phyloP scores from a whole-genome alignment of 2,329 filamentous ascomycete species.

The Meredithiella fracta region DNA sequence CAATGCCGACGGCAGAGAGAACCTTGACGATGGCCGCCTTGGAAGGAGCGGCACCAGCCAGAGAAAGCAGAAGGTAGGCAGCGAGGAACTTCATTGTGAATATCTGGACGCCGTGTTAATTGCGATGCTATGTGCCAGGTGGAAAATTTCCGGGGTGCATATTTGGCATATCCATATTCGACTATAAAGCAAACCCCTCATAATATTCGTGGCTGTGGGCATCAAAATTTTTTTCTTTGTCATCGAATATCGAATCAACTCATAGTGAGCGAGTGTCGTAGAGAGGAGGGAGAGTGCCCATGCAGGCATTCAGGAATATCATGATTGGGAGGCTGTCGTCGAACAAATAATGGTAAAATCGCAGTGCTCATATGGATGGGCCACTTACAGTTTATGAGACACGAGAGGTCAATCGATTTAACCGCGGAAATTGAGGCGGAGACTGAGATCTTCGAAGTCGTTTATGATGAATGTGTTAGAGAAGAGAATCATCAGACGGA shows the following conservation, averaged over 20 bases:
- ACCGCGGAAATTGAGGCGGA: conserved; percentile 81
- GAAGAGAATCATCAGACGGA: conserved; percentile 6
- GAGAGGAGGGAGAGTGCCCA: neutral
- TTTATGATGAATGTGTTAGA: conserved; percentile 12
- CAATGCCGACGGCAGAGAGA: conserved; percentile 85
- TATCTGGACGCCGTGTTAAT: conserved; percentile 2
- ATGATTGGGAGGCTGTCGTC: neutral
- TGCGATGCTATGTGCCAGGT: no score
- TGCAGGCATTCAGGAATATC: neutral
- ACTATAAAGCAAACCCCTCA: neutral
- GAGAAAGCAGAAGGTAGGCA: conserved; percentile 91
- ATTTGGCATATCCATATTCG: neutral
- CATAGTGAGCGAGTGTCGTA: neutral
- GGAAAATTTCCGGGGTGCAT: no score
- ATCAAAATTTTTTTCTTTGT: no score
- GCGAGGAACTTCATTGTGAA: conserved; percentile 98
- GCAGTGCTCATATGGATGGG: neutral
- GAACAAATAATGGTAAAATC: neutral
- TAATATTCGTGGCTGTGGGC: neutral
- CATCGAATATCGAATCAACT: neutral
- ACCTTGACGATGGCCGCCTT: conserved; percentile 75
- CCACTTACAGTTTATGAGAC: conserved; percentile 40
- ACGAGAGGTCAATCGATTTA: conserved; percentile 99
- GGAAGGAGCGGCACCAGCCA: conserved; percentile 74
- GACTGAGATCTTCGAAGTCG: conserved; percentile 76